A percentile compares a stretch with the other conserved stretches of the same genome.
Conservation (phyloP, 2,329 filamentous ascomycete species). For the Aspergillus neotritici region DNA sequence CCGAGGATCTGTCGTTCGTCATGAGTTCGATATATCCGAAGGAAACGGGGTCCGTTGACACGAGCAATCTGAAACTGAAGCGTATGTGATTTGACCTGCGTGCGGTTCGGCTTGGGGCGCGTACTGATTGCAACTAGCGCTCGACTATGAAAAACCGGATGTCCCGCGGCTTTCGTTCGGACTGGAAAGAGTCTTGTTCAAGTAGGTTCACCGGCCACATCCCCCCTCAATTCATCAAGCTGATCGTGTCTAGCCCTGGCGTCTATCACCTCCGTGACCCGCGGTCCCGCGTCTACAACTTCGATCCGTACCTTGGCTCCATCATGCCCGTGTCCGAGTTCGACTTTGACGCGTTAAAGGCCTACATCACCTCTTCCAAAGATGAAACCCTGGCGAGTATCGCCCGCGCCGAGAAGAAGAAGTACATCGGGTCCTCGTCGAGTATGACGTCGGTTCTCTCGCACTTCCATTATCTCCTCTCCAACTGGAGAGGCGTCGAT, state of each 20-base stretch:
- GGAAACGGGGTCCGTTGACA: constrained; percentile 2
- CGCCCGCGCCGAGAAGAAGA: constrained; percentile 61
- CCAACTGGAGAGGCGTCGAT: constrained; percentile 71
- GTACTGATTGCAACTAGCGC: constrained; percentile 20
- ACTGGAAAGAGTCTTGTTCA: constrained; percentile 88
- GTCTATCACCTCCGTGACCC: constrained; percentile 89
- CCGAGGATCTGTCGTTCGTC: constrained; percentile 10
- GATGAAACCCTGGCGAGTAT: constrained; percentile 67
- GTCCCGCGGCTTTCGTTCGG: constrained; percentile 66
- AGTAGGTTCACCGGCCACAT: constrained; percentile 41
- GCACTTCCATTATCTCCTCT: constrained; percentile 91
- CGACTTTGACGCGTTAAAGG: constrained; percentile 77
- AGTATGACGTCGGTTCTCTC: constrained; percentile 85
- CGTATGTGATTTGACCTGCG: constrained; percentile 9
- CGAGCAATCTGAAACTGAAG: constrained; percentile 4
- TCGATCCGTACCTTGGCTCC: constrained; percentile 85
- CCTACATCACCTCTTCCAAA: constrained; percentile 87
- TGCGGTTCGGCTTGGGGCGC: neutral
- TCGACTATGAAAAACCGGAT: constrained; percentile 43
- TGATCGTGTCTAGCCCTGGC: constrained; percentile 52
- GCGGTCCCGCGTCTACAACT: constrained; percentile 85
- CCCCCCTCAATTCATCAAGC: neutral
- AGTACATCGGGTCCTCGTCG: constrained; percentile 90
- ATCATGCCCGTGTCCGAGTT: constrained; percentile 95
- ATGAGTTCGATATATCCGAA: constrained; percentile 8